Evolutionary conservation across 257 asterid genomes (phyloP), one percentile per base, ranked within the genome.

Genomic region (Capsicum baccatum): DNA sequence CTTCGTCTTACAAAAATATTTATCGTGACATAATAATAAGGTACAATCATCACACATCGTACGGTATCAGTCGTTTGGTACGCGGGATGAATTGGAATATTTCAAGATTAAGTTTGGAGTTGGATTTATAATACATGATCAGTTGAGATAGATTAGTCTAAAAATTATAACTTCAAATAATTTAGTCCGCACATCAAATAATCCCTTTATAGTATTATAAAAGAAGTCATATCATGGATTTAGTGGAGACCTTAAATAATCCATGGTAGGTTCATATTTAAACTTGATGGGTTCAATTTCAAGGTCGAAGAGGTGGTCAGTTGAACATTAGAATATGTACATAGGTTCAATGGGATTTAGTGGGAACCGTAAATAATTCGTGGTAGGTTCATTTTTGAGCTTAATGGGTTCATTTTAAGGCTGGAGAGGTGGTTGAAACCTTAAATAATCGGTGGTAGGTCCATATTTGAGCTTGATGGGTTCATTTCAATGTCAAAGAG

Each of bases 231-330:
- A 52, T 8, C 13, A 66, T 44, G 26, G 47, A 9, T 85, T 69
- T 19, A 83, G 84, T 87, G 89, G 86, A 83, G 79, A 83, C 62
- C 63, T 84, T 84, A 13, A 13, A 52, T 50, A 76, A 52, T 12
- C 8, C 6, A 0, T 13, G 3, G 44, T 1, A n/a, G 8, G 6
- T 50, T 3, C 47, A 21, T 11, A 50, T 6, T 19, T 13, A 4
- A 13, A 19, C 11, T 50, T 48, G 42, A 73, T 11, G 55, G 2
- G n/a, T 74, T 74, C 2, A 39, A 15, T 7, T 69, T 39, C 3
- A 39, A 1, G 4, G 0, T 3, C 0, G 76, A 68, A 37, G 0
- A 66, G 1, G 3, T 7, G 50, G 7, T 64, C n/a, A 3, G 3
- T 66, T 6, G 52, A 68, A 39, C 1, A 15, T 1, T 37, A 68